phyloP scores from a whole-genome alignment of 2,329 filamentous ascomycete genomes.

The Aspergillus sp. region DNA sequence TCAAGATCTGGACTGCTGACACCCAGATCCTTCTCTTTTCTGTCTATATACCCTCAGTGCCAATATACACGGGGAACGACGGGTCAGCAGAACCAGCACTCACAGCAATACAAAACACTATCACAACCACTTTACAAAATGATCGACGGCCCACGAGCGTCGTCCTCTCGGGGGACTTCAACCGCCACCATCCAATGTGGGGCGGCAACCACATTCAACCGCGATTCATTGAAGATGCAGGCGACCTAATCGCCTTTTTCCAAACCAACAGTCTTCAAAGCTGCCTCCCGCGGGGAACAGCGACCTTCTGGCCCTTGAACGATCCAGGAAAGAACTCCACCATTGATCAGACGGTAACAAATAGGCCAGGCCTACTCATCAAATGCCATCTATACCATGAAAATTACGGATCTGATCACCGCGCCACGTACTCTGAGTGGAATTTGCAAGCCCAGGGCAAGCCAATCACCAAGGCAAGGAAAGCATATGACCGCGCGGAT shows the following conservation, averaged over 20 bases:
- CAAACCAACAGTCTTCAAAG: slow-evolving; percentile 12
- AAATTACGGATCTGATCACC: slow-evolving; percentile 25
- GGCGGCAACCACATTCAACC: not conserved
- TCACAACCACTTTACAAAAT: not conserved
- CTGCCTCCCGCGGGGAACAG: slow-evolving; percentile 10
- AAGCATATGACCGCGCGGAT: slow-evolving; percentile 13
- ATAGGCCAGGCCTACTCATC: slow-evolving; percentile 15
- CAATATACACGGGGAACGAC: too few relatives aligned
- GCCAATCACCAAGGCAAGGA: slow-evolving; percentile 7
- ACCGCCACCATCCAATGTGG: slow-evolving; percentile 16
- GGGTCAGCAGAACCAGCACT: too few relatives aligned
- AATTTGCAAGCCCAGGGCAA: slow-evolving; percentile 7
- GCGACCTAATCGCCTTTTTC: slow-evolving; percentile 20
- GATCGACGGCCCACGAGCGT: not conserved
- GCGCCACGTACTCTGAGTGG: slow-evolving; percentile 23
- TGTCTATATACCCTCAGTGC: too few relatives aligned
- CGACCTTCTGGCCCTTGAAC: slow-evolving; percentile 7
- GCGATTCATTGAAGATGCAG: slow-evolving; percentile 4
- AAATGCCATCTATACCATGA: slow-evolving; percentile 25
- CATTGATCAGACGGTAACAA: slow-evolving; percentile 19
- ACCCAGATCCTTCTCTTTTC: slow-evolving; percentile 16
- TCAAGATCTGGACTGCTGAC: slow-evolving; percentile 21
- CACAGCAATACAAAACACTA: not conserved
- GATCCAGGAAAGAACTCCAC: slow-evolving; percentile 5
- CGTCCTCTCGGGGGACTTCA: slow-evolving; percentile 18